Evolutionary conservation across 495 filamentous ascomycete species (phyloP), one percentile per base, ranked within the genome.

Genomic region (Talaromyces adpressus): DNA sequence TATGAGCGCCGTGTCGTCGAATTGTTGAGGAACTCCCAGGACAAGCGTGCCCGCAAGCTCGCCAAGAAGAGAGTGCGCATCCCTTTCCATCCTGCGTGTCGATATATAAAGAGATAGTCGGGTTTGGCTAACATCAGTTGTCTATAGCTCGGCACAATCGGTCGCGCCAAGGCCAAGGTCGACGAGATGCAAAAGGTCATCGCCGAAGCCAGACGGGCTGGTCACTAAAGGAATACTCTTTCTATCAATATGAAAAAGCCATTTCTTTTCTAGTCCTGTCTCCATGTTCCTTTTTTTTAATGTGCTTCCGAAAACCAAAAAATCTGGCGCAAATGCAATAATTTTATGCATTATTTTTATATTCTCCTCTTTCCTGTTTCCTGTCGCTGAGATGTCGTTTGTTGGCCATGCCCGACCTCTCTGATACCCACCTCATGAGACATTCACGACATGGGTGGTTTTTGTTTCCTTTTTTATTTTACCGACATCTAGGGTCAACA

Each of bases 1-100:
- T 97, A 97, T 75, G 94, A 98, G 85, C 92, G 93, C 76, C 92
- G 94, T 71, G 90, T 98, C 74, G 95, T 98, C 77, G 94, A 98
- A 87, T 84, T 98, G 68, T 87, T 98, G 77, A 91, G 94, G 70
- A 98, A 98, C 86, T 87, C 88, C 84, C 96, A 96, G 83, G 94
- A 98, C 81, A 98, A 98, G 90, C 91, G 94, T 81, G 94, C 94
- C 66, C 85, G 94, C 68, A 98, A 98, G 87, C 89, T 97, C 73
- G 94, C 94, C 68, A 98, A 98, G 93, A 97, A 96, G 89, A 85
- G 94, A 81, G 91, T 91, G 85, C 66, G 83, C 27, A n/a, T 34
- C 45, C 49, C 7, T 20, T 25, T 47, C 30, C 4, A 16, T 4
- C 57, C 16, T 16, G 4, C 14, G 4, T 41, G 29, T 6, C 29